Evolutionary conservation across 176 grass and related monocot species (phyloP).

Genomic region (Calamus simplicifolius): DNA sequence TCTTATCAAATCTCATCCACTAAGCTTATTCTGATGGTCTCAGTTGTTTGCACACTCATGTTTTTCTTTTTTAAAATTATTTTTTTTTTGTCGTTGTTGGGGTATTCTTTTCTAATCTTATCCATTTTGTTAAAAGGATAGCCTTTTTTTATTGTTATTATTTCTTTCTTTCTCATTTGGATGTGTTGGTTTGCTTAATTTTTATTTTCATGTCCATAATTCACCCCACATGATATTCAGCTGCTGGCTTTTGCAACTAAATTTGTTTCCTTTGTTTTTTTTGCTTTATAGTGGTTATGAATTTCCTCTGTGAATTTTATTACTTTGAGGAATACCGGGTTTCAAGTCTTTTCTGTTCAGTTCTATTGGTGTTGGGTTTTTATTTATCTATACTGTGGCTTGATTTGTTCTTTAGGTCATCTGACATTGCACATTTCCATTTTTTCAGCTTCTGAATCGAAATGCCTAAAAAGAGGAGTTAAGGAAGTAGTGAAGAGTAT

Average conservation of each 20-base stretch:
- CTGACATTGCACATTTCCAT: too few relatives aligned
- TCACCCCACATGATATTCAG: neutral
- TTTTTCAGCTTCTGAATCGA: slow-evolving; percentile 59
- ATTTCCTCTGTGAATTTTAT: too few relatives aligned
- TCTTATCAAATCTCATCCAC: too few relatives aligned
- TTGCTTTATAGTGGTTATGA: too few relatives aligned
- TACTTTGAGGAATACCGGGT: too few relatives aligned
- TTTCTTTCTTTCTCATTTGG: neutral
- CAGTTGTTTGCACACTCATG: too few relatives aligned
- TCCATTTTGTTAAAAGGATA: neutral
- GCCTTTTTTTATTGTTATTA: neutral
- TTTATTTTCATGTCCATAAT: neutral
- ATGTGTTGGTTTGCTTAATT: neutral
- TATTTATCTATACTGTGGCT: too few relatives aligned
- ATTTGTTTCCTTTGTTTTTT: neutral
- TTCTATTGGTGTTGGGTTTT: too few relatives aligned
- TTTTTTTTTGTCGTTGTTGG: neutral
- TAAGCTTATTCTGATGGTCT: too few relatives aligned
- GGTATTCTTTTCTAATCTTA: neutral
- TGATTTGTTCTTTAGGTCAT: too few relatives aligned
- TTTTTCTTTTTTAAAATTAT: neutral
- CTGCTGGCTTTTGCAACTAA: neutral
- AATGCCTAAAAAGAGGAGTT: slow-evolving; percentile 88
- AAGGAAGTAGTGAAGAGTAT: slow-evolving; percentile 99
- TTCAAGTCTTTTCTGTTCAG: too few relatives aligned